A percentile compares a stretch with the other conserved stretches of the same genome.
These are phyloP conservation scores for Globisporangium carolinianum DNA, from an alignment of 352 stramenopile genomes.

Conservation along the genomic window DNA sequence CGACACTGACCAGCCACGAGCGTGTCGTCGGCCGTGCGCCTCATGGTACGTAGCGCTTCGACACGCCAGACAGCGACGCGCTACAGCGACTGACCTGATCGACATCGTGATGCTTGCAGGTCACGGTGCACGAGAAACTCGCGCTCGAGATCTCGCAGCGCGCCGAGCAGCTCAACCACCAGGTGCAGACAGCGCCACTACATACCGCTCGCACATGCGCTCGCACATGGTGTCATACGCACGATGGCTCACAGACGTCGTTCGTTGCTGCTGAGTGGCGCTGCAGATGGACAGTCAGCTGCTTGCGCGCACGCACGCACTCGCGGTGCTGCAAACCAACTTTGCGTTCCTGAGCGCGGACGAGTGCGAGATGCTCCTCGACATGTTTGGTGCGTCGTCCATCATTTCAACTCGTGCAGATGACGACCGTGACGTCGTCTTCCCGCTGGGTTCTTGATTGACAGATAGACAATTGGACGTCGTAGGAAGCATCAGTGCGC, in stretches of 20 bases:
- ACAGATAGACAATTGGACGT: too few relatives aligned
- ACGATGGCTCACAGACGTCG: too few relatives aligned
- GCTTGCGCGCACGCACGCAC: conserved; percentile 35
- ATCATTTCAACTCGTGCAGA: not conserved
- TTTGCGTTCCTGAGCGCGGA: conserved; percentile 51
- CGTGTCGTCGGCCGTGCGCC: conserved; percentile 23
- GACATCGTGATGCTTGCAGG: conserved; percentile 16
- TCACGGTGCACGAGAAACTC: conserved; percentile 52
- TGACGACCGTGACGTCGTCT: not conserved
- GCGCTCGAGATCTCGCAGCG: conserved; percentile 34
- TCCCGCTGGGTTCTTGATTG: not conserved
- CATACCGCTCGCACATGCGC: not conserved
- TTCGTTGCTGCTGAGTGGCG: not conserved
- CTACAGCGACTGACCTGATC: too few relatives aligned
- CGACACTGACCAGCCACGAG: conserved; percentile 5
- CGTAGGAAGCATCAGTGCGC: conserved; percentile 38
- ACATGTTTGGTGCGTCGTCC: conserved; percentile 46
- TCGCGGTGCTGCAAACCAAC: conserved; percentile 35
- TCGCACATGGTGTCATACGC: not conserved
- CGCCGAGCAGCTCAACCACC: conserved; percentile 30
- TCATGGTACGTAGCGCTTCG: conserved; percentile 33
- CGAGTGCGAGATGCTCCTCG: conserved; percentile 76
- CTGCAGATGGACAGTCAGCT: conserved; percentile 42
- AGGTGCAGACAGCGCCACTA: conserved; percentile 15
- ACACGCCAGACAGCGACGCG: too few relatives aligned